Conservation (phyloP, 495 filamentous ascomycete genomes). For the Penicillium roqueforti region DNA sequence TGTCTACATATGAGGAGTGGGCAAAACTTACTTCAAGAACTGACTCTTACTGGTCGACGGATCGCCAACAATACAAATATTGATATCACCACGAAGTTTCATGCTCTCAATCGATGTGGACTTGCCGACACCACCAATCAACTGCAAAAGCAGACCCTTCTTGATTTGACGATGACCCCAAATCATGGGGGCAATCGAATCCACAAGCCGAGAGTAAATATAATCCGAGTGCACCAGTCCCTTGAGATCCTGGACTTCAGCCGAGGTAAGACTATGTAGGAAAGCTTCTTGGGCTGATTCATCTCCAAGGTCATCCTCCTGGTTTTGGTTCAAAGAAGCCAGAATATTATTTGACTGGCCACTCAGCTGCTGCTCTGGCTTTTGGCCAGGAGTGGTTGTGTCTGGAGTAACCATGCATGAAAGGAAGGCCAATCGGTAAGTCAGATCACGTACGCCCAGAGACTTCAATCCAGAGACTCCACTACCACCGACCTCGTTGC, state of each 20-base stretch:
- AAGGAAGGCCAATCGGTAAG: slow-evolving; percentile 95
- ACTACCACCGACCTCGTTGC: slow-evolving; percentile 71
- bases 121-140: slow-evolving; percentile 91
- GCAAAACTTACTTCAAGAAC: slow-evolving; percentile 71
- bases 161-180: slow-evolving; percentile 98
- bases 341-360: slow-evolving; percentile 76
- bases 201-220: slow-evolving; percentile 88
- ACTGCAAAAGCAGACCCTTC: slow-evolving; percentile 89
- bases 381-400: slow-evolving; percentile 69
- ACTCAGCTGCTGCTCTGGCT: slow-evolving; percentile 59
- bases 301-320: slow-evolving; percentile 61
- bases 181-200: slow-evolving; percentile 94
- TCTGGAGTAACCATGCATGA: slow-evolving; percentile 97
- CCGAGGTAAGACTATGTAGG: slow-evolving; percentile 71
- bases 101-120: slow-evolving; percentile 79
- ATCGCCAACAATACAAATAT: slow-evolving; percentile 97
- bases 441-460: slow-evolving; percentile 90
- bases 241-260: slow-evolving; percentile 88
- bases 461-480: slow-evolving; percentile 88
- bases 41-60: slow-evolving; percentile 98
- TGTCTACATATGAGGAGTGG: neutral
- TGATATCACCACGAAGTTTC: slow-evolving; percentile 93
- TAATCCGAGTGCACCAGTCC: slow-evolving; percentile 91
- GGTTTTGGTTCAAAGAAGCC: slow-evolving; percentile 70
- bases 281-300: slow-evolving; percentile 87